Evolutionary conservation across 208 protist genomes (phyloP).

Genomic region (Acanthamoeba triangularis): DNA sequence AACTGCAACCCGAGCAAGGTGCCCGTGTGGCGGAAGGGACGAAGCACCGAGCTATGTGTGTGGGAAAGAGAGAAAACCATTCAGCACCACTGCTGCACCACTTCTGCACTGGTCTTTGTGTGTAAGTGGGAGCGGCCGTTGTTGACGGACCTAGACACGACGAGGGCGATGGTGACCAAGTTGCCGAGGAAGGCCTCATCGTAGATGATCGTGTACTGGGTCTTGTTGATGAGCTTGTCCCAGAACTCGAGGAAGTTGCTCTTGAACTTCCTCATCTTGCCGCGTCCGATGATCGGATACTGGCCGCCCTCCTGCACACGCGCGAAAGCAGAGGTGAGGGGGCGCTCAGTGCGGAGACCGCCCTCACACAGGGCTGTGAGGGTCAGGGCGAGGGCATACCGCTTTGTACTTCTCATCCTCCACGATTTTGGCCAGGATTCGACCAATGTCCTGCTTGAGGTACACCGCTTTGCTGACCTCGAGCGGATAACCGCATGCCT

Average conservation of each 20-base stretch:
- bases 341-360: neutral
- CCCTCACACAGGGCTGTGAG: too few relatives aligned
- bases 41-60: constrained; percentile 44
- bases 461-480: constrained; percentile 20
- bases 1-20: constrained; percentile 71
- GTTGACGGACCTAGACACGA: neutral
- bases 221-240: constrained; percentile 70
- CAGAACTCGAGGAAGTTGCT: constrained; percentile 70
- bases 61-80: too few relatives aligned
- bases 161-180: constrained; percentile 39
- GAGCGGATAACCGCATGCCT: constrained; percentile 43
- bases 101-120: neutral
- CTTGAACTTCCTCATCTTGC: constrained; percentile 58
- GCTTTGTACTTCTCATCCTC: constrained; percentile 18
- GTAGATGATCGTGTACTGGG: constrained; percentile 50
- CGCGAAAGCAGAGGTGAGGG: neutral
- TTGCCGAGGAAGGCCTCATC: constrained; percentile 28
- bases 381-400: neutral
- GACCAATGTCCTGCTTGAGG: constrained; percentile 29
- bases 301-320: neutral
- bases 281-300: constrained; percentile 56
- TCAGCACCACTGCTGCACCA: neutral
- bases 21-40: constrained; percentile 63
- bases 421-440: neutral
- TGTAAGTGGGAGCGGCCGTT: too few relatives aligned